Base-by-base conservation (phyloP, 495 filamentous ascomycete species). In the Ramalina intermedia region DNA sequence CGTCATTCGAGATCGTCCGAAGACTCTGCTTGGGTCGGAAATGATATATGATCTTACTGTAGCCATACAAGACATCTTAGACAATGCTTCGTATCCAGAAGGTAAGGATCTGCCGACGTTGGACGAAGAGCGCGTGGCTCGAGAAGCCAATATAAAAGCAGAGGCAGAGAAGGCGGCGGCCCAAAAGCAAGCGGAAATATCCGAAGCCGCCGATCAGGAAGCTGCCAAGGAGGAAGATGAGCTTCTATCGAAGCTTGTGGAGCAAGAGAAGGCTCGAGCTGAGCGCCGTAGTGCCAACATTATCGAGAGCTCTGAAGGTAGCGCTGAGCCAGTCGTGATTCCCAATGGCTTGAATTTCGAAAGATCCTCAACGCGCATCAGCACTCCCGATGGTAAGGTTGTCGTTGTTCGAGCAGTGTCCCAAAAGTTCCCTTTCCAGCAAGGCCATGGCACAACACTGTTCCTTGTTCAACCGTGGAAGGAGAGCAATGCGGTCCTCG, bases 11-110 rank as follows among this genome's bases (percentile, higher is more conserved):
- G 75, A 69, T 4, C 82, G 81, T 57, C 83, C 85, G 3, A 86
- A 78, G 53, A 68, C 78, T 24, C 70, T 90, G 9, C 68, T 87
- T 16, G 84, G 82, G 2, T 76, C 82, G 51, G 82, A 87, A 43
- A 96, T 98, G 89, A 86, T 98, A 12, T 81, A 85, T 62, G 84
- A 87, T 49, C 73, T 98, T 36, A 84, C 85, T 8, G 75, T 82
- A 43, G 78, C 81, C 5, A 80, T 96, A 40, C 81, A 85, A 50
- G 91, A 96, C 52, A 78, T 89, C 16, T 68, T 98, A 17, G 88
- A 96, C 60, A 85, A 93, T 64, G 86, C 84, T 17, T 82, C 85
- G 8, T 72, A 82, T 55, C 76, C 77, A 24, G 74, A 81, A 43
- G 78, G 82, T 14, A 69, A 78, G 47, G 75, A 87, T 43, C 64